phyloP scores from a whole-genome alignment of 176 grass and related monocot species.

The Pontederia crassipes region DNA sequence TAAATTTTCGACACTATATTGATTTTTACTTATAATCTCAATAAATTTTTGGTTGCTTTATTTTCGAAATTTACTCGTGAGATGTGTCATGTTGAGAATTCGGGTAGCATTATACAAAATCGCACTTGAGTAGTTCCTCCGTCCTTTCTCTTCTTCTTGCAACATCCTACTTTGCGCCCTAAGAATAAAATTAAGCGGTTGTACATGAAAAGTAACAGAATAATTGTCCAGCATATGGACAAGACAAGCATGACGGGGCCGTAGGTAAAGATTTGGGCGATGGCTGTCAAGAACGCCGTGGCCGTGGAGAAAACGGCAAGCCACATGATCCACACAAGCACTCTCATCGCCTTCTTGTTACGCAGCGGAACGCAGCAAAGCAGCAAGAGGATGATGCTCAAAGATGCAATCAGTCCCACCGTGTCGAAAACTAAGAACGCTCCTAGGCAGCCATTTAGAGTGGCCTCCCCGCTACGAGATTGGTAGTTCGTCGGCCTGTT shows the following conservation, averaged over 20 bases:
- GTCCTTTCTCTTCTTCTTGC: neutral
- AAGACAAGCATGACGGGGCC: neutral
- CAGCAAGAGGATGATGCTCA: constrained; percentile 7
- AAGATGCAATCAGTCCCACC: constrained; percentile 11
- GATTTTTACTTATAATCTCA: too few relatives aligned
- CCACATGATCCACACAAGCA: constrained; percentile 16
- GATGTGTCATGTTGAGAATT: too few relatives aligned
- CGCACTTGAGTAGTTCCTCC: neutral
- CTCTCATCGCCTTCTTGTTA: neutral
- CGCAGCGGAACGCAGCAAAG: neutral
- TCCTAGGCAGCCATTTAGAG: neutral
- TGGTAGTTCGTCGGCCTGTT: neutral
- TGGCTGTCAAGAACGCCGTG: neutral
- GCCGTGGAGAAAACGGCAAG: constrained; percentile 3
- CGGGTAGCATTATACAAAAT: too few relatives aligned
- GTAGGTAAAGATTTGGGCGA: neutral
- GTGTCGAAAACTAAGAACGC: neutral
- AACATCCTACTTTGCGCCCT: neutral
- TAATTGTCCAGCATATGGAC: neutral
- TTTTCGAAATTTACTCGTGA: too few relatives aligned
- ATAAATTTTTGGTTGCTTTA: too few relatives aligned
- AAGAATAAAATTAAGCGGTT: neutral
- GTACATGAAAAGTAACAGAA: neutral
- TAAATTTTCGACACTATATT: too few relatives aligned
- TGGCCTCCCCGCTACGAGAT: neutral